Base-by-base conservation (phyloP, 306 rosid species). In the Astragalus membranaceus region DNA sequence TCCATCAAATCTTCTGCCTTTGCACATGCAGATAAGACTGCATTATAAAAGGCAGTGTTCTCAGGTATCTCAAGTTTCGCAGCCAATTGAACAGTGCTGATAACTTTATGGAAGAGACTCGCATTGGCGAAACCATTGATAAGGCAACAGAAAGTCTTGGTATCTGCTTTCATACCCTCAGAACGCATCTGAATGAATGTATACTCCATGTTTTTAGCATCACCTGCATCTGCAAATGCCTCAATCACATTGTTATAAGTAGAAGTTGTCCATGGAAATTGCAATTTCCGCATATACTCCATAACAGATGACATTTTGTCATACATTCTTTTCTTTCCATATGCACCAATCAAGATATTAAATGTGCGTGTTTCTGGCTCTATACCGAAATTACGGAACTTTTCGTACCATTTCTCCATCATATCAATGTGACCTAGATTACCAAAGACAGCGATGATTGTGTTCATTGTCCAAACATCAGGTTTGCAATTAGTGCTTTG, bases 391-490 rank as follows among this genome's bases (percentile, higher is more conserved):
- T 86, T 84, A 7, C 96, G 91, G 65, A 95, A 95, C 35, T 95
- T 91, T 79, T 95, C 96, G 46, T 95, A 95, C 99, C 99, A 95
- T 78, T 64, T 86, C 79, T 95, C 99, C 99, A 91, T 95, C 84
- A 74, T 75, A 79, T 95, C 97, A 75, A 89, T 82, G 79, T 91
- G 91, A 55, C 96, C 95, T 65, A 81, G 81, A 65, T 95, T 91
- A 42, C 96, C 99, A 81, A 95, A 95, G 66, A 95, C 89, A 59
- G 95, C 73, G 36, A 95, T 88, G 82, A 95, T 79, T 5, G 85
- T 90, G 80, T 95, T 95, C 99, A 95, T 91, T 8, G 99, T 95
- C 99, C 96, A 91, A 3, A 89, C 97, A 81, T 95, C 99, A 10
- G 96, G 99, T 79, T 79, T 89, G 85, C 97, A 87, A 17, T 60